Evolutionary conservation across 306 rosid genomes (phyloP), one percentile per base, ranked within the genome.

Genomic region (Senna tora): DNA sequence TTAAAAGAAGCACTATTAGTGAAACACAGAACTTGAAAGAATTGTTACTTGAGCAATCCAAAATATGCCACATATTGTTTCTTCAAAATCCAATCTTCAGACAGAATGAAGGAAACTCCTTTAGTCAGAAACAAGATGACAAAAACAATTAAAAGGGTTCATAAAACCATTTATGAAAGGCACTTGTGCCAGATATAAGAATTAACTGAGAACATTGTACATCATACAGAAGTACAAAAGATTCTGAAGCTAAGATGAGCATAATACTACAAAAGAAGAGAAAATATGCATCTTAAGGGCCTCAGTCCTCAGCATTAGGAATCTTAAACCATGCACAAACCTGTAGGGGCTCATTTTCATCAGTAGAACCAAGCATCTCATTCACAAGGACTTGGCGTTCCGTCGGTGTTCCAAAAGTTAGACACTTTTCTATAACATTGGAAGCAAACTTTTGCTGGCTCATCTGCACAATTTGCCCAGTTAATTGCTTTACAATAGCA

Each of bases 371-470:
- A 78, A 93, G 92, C 97, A 93, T 93, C 89, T 93, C 96, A 57
- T 81, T 89, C 70, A 93, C 98, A 17, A 93, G 87, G 72, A 83
- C 20, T 77, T 87, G 89, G 21, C 98, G 94, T 79, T 93, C 97
- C 0, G 80, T 53, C 11, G 94, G 89, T 45, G 97, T 96, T 0
- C 98, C 94, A 80, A 91, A 93, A 71, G 88, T 75, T 55, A 93
- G 82, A 80, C 98, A 93, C 81, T 90, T 93, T 47, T 93, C 98
- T 21, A 93, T 90, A 16, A 93, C 98, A 77, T 93, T 93, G 15
- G 98, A 93, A 39, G 98, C 98, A 84, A 93, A 93, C 85, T 93
- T 93, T 86, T 93, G 98, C 82, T 89, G 97, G 76, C 98, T 93
- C 98, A 93, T 93, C 81, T 84, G 90, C 55, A 90, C 97, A 78